phyloP scores from a whole-genome alignment of 1,284 basidiomycete species.

The Coriolopsis trogii region DNA sequence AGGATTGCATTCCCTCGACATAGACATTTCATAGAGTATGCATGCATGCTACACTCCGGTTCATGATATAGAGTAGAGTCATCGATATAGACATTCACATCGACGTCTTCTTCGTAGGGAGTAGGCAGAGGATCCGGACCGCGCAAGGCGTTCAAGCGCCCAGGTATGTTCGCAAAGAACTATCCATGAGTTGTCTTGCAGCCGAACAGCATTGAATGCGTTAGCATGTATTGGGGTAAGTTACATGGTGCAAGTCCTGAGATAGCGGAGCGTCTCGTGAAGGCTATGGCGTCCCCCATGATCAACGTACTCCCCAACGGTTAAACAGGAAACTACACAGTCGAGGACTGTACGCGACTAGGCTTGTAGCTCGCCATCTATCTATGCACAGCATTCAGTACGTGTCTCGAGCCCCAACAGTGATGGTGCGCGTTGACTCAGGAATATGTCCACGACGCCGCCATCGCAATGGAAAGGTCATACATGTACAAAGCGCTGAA shows the following conservation, averaged over 20 bases:
- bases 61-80: too few species aligned
- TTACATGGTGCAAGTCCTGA: too few species aligned
- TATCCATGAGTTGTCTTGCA: too few species aligned
- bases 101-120: too few species aligned
- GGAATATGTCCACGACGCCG: slow-evolving; percentile 15
- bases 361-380: slow-evolving; percentile 32
- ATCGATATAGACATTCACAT: too few species aligned
- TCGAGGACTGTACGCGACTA: slow-evolving; percentile 28
- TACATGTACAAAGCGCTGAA: slow-evolving; percentile 23
- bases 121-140: too few species aligned
- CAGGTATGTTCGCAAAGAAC: too few species aligned
- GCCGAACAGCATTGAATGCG: too few species aligned
- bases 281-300: slow-evolving; percentile 30
- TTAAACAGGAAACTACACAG: slow-evolving; percentile 28
- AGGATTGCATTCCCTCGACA: too few species aligned
- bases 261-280: slow-evolving; percentile 26
- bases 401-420: background rate
- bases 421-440: background rate
- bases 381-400: slow-evolving; percentile 29
- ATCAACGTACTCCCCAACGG: slow-evolving; percentile 33
- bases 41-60: background rate
- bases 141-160: too few species aligned
- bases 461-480: slow-evolving; percentile 29
- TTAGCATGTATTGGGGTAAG: too few species aligned
- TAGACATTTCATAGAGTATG: too few species aligned